Evolutionary conservation across 2,329 filamentous ascomycete species (phyloP).

Genomic region (Cercospora berteroae): DNA sequence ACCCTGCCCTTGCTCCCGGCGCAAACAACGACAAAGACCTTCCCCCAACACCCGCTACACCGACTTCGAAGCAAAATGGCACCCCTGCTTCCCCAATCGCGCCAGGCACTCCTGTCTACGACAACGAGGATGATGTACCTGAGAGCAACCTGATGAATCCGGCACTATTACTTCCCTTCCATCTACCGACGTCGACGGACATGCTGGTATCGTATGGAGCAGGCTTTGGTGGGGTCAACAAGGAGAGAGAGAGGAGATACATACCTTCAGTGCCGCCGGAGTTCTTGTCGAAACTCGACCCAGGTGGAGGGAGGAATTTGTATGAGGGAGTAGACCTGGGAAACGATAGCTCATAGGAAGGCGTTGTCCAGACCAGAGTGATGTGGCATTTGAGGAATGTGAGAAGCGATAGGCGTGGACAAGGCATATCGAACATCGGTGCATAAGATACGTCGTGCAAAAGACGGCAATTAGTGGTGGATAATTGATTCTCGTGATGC

Average conservation of each 20-base stretch:
- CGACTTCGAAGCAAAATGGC: constrained; percentile 23
- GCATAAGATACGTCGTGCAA: neutral
- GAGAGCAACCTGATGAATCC: constrained; percentile 81
- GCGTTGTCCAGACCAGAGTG: neutral
- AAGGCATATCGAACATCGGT: neutral
- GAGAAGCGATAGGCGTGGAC: neutral
- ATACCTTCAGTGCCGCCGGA: constrained; percentile 93
- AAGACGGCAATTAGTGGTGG: neutral
- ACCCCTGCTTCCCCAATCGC: constrained; percentile 22
- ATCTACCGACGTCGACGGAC: constrained; percentile 91
- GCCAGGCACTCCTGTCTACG: constrained; percentile 36
- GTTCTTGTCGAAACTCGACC: constrained; percentile 83
- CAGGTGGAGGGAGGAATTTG: constrained; percentile 43
- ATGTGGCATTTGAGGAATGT: constrained; percentile 4
- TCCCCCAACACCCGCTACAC: constrained; percentile 18
- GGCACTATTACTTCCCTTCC: constrained; percentile 88
- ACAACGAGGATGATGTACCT: constrained; percentile 67
- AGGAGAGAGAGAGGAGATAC: constrained; percentile 89
- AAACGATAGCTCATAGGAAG: constrained; percentile 11
- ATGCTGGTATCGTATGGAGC: constrained; percentile 96
- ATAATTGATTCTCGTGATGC: neutral
- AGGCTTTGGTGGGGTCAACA: constrained; percentile 87
- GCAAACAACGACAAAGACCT: constrained; percentile 14
- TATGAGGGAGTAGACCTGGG: constrained; percentile 28
- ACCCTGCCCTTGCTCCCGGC: constrained; percentile 14